Conservation (phyloP, 2,329 filamentous ascomycete species). For the Colletotrichum scovillei region DNA sequence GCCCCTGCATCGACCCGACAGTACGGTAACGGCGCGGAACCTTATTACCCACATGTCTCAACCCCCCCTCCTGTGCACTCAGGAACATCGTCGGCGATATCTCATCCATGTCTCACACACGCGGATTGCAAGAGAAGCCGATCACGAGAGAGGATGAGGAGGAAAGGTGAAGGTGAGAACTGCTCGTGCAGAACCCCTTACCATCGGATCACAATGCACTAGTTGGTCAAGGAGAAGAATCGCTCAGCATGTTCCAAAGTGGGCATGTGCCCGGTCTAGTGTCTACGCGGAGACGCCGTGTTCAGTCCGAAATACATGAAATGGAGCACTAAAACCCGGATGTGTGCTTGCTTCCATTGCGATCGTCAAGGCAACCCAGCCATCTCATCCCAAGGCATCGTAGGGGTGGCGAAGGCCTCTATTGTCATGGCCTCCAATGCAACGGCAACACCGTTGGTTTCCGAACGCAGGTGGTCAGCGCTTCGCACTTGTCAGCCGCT, state of each 20-base stretch:
- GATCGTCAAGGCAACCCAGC: background rate
- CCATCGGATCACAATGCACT: background rate
- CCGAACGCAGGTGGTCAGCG: background rate
- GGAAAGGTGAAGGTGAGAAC: too few species aligned
- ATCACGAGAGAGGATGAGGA: too few species aligned
- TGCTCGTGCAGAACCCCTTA: background rate
- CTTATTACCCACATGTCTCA: slow-evolving; percentile 2
- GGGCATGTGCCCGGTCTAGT: background rate
- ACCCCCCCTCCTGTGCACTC: too few species aligned
- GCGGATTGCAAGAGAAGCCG: too few species aligned
- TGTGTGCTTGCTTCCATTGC: background rate
- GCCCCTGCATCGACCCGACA: background rate
- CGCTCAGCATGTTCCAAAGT: background rate
- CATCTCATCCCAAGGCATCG: background rate
- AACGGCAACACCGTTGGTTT: background rate
- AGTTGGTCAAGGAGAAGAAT: background rate
- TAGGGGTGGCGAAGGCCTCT: background rate
- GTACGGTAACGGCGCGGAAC: slow-evolving; percentile 1
- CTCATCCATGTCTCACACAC: too few species aligned
- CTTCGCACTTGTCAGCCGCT: background rate
- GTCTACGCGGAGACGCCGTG: background rate
- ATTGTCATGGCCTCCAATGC: background rate
- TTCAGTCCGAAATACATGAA: background rate
- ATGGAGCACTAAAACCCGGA: background rate
- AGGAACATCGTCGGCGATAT: too few species aligned